Evolutionary conservation across 176 grass and related monocot genomes (phyloP), one percentile per base, ranked within the genome.

Genomic region (Carex littledalei): DNA sequence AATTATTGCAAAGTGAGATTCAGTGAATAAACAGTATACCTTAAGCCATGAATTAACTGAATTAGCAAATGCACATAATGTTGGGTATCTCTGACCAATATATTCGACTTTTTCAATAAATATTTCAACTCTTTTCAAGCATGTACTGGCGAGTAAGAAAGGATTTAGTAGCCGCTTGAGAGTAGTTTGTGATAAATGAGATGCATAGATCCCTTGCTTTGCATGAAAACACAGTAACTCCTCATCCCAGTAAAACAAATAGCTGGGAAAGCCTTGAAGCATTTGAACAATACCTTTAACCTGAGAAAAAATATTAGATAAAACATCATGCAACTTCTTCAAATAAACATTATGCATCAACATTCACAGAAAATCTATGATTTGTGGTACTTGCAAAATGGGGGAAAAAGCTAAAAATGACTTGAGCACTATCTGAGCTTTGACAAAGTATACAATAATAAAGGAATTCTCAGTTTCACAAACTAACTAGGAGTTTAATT

Each of bases 121-220:
- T 70, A 98, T n/a, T 72, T 98, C 91, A 57, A 94, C 93, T 18
- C 82, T 83, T 88, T 98, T 98, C 85, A 98, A 90, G 84, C 89
- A 90, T 20, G 95, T 91, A 8, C 89, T 84, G 3, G 88, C 91
- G 11, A 94, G 88, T 20, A 98, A 92, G 81, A 98, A 91, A 0
- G 79, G 86, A 21, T 63, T 90, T 7, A 98, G 64, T 80, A 93
- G 24, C 18, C 82, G 81, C n/a, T 78, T 65, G 26, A 93, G 85
- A 83, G 91, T 89, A 3, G 86, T 89, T 63, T 89, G 80, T 3
- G 95, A 98, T 31, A 98, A 78, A 63, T 94, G 89, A 22, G 58
- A 64, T 49, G 86, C 79, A 75, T 94, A 88, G 6, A 91, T 62
- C 53, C 91, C 95, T 3, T 85, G 67, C 61, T 94, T 93, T 53